Conservation (phyloP, 2,329 filamentous ascomycete species). For the Colletotrichum sp. region DNA sequence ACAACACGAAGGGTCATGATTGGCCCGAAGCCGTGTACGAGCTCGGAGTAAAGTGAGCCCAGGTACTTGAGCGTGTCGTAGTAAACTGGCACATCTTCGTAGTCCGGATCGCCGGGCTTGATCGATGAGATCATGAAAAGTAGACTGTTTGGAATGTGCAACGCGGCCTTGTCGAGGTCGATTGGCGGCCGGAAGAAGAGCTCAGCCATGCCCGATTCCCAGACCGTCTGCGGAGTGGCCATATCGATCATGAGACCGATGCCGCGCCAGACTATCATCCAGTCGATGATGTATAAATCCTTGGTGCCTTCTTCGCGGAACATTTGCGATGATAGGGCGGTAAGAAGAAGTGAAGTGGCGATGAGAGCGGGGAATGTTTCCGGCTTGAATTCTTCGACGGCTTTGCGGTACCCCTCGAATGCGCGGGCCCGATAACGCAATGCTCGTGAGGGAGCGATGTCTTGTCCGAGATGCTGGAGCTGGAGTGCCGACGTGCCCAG, state of each 20-base stretch:
- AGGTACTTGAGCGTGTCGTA: constrained; percentile 52
- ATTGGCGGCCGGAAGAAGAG: constrained; percentile 56
- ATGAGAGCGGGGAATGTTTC: constrained; percentile 54
- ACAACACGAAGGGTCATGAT: constrained; percentile 54
- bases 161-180: constrained; percentile 45
- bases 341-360: constrained; percentile 55
- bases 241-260: constrained; percentile 54
- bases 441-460: constrained; percentile 42
- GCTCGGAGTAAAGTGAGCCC: constrained; percentile 55
- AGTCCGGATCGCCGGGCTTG: constrained; percentile 45
- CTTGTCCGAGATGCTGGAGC: constrained; percentile 44
- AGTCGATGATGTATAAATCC: constrained; percentile 57
- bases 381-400: constrained; percentile 51
- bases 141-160: constrained; percentile 51
- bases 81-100: constrained; percentile 42
- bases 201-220: constrained; percentile 47
- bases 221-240: constrained; percentile 32
- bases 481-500: constrained; percentile 57
- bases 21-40: constrained; percentile 48
- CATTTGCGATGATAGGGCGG: constrained; percentile 52
- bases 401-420: constrained; percentile 56
- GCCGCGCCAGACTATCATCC: constrained; percentile 61
- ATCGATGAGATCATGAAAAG: constrained; percentile 55
- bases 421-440: constrained; percentile 52
- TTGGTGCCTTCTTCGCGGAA: constrained; percentile 52